phyloP scores from a whole-genome alignment of 495 filamentous ascomycete species.

The Aspergillus bertholletiae region DNA sequence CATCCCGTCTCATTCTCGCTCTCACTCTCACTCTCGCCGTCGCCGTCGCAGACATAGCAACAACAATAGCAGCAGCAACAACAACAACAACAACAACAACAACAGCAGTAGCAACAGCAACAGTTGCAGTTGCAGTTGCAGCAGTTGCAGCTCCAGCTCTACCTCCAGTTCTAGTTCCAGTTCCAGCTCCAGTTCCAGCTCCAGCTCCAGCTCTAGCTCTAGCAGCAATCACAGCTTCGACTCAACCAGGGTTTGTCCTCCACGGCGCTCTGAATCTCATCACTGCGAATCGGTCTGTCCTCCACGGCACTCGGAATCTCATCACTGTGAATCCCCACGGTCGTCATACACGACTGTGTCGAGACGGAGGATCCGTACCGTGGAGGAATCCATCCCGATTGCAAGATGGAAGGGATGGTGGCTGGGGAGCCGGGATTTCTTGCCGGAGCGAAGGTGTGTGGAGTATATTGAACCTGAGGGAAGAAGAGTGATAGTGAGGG shows the following conservation, averaged over 20 bases:
- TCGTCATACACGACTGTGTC: constrained; percentile 15
- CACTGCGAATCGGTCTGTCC: neutral
- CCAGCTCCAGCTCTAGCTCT: no score
- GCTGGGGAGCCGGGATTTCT: constrained; percentile 3
- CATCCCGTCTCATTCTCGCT: constrained; percentile 3
- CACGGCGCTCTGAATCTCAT: constrained; percentile 1
- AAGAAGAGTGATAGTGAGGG: no score
- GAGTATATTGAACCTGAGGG: constrained; percentile 11
- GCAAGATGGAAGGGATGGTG: neutral
- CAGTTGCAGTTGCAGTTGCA: neutral
- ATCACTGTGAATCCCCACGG: constrained; percentile 5
- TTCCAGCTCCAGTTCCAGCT: no score
- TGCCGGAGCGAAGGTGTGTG: constrained; percentile 3
- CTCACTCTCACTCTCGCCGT: neutral
- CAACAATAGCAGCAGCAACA: constrained; percentile 3
- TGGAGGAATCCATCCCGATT: constrained; percentile 8
- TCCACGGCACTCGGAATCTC: neutral
- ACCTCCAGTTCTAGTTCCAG: no score
- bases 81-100: neutral
- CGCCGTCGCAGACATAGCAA: constrained; percentile 1
- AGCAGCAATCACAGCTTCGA: no score
- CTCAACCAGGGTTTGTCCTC: constrained; percentile 3
- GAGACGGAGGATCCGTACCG: constrained; percentile 8
- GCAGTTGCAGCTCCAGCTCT: neutral
- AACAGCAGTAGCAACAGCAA: neutral